Base-by-base conservation (phyloP, 495 filamentous ascomycete species). In the Aspergillus bridgeri region DNA sequence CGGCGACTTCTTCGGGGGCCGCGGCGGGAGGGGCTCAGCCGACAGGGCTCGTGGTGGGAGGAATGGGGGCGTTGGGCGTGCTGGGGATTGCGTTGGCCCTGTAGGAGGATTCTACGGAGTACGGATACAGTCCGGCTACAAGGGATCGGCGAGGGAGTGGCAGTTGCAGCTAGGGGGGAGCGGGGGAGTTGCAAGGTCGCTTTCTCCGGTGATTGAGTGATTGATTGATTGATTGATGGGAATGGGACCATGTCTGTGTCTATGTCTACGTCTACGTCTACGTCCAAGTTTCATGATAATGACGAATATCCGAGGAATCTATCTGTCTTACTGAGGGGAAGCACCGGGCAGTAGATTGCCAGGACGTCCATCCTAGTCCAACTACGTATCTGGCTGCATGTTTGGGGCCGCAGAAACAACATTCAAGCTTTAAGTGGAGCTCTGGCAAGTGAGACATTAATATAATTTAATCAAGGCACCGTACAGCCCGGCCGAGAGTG, bases 61-160 rank as follows among this genome's bases (percentile, higher is more conserved):
- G 46, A 3, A 24, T 51, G 29, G 54, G 54, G 54, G 54, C 54
- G 25, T 42, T 51, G 47, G 54, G 54, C 3, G 46, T 57, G 54
- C 33, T 57, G 18, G 54, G 54, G 33, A 21, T 57, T 4, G 54
- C 38, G 25, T 42, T 57, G 47, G 48, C 38, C 33, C 6, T 57
- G 46, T 57, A 38, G 24, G 24, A 13, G 50, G 18, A 24, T 15
- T 15, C 17, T 49, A 42, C 17, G 27, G 43, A 20, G 17, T 6
- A 2, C 3, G 42, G 43, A 27, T 33, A 23, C 50, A 33, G 42
- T 21, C 18, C 3, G 18, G 13, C 29, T 29, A 7, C 6, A 27
- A 27, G 48, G 48, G 18, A 50, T 27, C 29, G 48, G 19, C 48
- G 7, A 50, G 27, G 21, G n/a, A 15, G 15, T 45, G 17, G 9